Percentiles rank a stretch among this genome's conserved stretches.
phyloP scores from a whole-genome alignment of 306 rosid genomes.

The Benincasa hispida region DNA sequence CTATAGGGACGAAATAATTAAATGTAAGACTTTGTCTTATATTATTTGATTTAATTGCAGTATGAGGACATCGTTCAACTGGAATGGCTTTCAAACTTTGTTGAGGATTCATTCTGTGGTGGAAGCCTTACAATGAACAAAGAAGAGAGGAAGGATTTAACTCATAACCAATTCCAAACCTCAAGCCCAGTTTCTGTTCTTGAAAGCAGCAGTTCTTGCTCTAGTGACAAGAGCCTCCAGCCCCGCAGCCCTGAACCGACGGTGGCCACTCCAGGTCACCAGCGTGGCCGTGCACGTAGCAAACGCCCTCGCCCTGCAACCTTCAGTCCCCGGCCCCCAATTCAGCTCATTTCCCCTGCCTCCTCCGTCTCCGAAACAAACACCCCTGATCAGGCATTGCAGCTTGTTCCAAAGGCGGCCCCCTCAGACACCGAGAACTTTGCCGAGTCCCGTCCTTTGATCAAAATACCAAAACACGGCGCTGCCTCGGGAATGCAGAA shows the following conservation, averaged over 20 bases:
- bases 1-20: no score
- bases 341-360: conserved; percentile 77
- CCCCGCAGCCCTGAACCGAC: conserved; percentile 37
- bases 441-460: conserved; percentile 58
- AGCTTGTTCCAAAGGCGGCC: conserved; percentile 23
- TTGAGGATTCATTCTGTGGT: conserved; percentile 80
- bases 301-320: conserved; percentile 91
- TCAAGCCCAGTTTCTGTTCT: conserved; percentile 93
- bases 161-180: conserved; percentile 58
- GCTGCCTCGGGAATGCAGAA: conserved; percentile 16
- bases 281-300: conserved; percentile 92
- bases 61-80: conserved; percentile 83
- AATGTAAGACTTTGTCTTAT: no score
- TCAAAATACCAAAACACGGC: conserved; percentile 19
- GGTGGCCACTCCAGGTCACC: conserved; percentile 26
- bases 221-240: conserved; percentile 37
- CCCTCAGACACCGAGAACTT: conserved; percentile 53
- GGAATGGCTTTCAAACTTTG: conserved; percentile 90
- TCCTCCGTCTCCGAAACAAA: conserved; percentile 52
- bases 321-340: conserved; percentile 65
- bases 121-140: conserved; percentile 71
- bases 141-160: conserved; percentile 32
- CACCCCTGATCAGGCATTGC: conserved; percentile 18
- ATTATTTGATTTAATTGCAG: conserved; percentile 33
- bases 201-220: conserved; percentile 89